These are phyloP conservation scores for Zychaea mexicana DNA, from an alignment of 371 early-diverging fungal genomes.

Conservation along the genomic window DNA sequence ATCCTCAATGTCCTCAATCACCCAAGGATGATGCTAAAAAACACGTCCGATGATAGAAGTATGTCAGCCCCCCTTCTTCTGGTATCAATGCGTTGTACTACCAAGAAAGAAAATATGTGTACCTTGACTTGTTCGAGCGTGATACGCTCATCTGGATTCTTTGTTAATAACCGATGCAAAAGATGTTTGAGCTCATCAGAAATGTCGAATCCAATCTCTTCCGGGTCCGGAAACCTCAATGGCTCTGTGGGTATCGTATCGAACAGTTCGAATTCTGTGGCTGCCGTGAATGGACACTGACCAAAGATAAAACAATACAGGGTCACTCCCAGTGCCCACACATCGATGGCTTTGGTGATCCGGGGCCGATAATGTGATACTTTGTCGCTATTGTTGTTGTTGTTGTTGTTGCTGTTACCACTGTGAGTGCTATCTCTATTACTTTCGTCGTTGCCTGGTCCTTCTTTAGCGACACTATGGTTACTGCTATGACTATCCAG, in stretches of 20 bases:
- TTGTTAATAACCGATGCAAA: conserved; percentile 73
- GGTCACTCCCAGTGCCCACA: conserved; percentile 99
- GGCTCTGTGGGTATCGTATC: conserved; percentile 82
- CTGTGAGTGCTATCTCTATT: too few relatives aligned
- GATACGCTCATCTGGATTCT: conserved; percentile 84
- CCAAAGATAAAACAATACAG: conserved; percentile 97
- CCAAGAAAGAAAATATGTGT: not conserved
- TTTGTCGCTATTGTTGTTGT: not conserved
- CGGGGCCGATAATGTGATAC: conserved; percentile 33
- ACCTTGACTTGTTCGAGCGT: conserved; percentile 86
- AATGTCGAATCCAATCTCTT: conserved; percentile 28
- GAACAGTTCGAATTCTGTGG: conserved; percentile 96
- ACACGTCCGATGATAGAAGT: too few relatives aligned
- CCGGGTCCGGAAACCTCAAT: conserved; percentile 33
- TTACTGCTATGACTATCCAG: conserved; percentile 3
- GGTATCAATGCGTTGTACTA: not conserved
- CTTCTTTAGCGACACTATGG: too few relatives aligned
- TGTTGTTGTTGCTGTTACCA: not conserved
- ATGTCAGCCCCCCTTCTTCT: too few relatives aligned
- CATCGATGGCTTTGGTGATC: conserved; percentile 91
- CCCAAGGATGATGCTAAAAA: conserved; percentile 85
- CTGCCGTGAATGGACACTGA: conserved; percentile 94
- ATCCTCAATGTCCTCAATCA: conserved; percentile 68
- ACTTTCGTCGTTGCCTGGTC: too few relatives aligned
- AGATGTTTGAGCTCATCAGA: conserved; percentile 62